Conservation (phyloP, 1,284 basidiomycete genomes). For the Puccinia brachypodii region DNA sequence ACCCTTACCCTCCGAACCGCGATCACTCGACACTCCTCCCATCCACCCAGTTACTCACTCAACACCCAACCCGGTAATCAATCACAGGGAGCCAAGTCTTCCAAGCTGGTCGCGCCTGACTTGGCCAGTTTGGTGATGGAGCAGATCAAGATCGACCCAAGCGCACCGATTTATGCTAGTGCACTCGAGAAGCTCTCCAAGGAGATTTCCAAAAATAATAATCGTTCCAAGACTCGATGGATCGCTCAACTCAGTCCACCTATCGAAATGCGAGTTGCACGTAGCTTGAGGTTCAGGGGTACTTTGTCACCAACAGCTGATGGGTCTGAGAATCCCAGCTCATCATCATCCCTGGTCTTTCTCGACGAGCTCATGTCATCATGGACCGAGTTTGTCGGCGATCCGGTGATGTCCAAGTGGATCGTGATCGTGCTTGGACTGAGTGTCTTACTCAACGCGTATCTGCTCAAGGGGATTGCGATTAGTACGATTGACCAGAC, state of each 20-base stretch:
- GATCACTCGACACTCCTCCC: slow-evolving; percentile 62
- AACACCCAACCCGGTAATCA: background rate
- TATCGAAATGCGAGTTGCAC: slow-evolving; percentile 16
- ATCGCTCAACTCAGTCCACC: slow-evolving; percentile 49
- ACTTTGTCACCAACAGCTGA: slow-evolving; percentile 11
- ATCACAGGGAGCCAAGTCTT: background rate
- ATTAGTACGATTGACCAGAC: slow-evolving; percentile 52
- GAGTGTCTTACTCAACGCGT: slow-evolving; percentile 88
- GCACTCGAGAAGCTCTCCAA: background rate
- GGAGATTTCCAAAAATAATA: slow-evolving; percentile 48
- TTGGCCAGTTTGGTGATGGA: slow-evolving; percentile 16
- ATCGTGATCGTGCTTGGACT: slow-evolving; percentile 84
- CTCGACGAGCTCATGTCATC: slow-evolving; percentile 85
- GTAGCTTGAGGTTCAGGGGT: background rate
- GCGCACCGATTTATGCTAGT: background rate
- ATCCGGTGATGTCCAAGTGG: slow-evolving; percentile 93
- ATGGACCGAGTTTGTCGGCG: slow-evolving; percentile 94
- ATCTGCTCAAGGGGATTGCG: slow-evolving; percentile 76
- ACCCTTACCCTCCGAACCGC: slow-evolving; percentile 77
- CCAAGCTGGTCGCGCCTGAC: background rate
- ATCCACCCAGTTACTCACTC: slow-evolving; percentile 48
- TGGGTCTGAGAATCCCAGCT: slow-evolving; percentile 50
- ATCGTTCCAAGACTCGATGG: slow-evolving; percentile 53
- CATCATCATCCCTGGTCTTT: slow-evolving; percentile 59
- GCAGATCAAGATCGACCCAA: slow-evolving; percentile 24